Evolutionary conservation across 768 basidiomycete genomes (phyloP), one percentile per base, ranked within the genome.

Genomic region (Gloeopeniophorella convolvens): DNA sequence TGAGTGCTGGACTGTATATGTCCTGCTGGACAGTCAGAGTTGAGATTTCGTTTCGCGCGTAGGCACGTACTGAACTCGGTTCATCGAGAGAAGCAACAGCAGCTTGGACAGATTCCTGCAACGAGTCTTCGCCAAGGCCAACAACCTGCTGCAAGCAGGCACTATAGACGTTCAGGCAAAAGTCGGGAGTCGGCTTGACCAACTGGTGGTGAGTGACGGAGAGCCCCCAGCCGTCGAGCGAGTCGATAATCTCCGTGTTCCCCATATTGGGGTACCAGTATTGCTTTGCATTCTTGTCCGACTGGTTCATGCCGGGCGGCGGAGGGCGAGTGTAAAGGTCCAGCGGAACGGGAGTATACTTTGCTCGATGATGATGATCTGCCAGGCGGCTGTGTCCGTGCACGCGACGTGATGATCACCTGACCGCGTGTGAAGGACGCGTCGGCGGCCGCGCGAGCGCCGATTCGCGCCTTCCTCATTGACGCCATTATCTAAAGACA

Each of bases 131-230:
- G 26, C 72, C 72, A 47, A 91, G 70, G 44, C 76, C 75, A 5
- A 83, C 83, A 50, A 88, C 79, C 59, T 85, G 82, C 34, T 83
- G 75, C 34, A 91, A 73, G 61, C 86, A 86, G 7, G 82, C 78
- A 51, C 70, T 73, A 66, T 85, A 90, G 16, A 89, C 76, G 44
- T 69, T 71, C 31, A 81, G 73, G 26, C 89, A 84, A 56, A 88
- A 86, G 35, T 89, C 85, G 0, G 80, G 60, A 1, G 78, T 78
- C 1, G 89, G 89, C 15, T 74, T 73, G 35, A 73, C 62, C 35
- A 91, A 79, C 55, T 89, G 84, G 44, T 85, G 81, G 39, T 74
- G 73, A 56, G 74, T 80, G 28, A 88, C 73, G 7, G 76, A 69
- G 26, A 89, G 70, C 1, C 80, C 82, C 84, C 87, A 89, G 20